phyloP scores from a whole-genome alignment of 352 stramenopile species.

The Chrysophaeum taylorii region DNA sequence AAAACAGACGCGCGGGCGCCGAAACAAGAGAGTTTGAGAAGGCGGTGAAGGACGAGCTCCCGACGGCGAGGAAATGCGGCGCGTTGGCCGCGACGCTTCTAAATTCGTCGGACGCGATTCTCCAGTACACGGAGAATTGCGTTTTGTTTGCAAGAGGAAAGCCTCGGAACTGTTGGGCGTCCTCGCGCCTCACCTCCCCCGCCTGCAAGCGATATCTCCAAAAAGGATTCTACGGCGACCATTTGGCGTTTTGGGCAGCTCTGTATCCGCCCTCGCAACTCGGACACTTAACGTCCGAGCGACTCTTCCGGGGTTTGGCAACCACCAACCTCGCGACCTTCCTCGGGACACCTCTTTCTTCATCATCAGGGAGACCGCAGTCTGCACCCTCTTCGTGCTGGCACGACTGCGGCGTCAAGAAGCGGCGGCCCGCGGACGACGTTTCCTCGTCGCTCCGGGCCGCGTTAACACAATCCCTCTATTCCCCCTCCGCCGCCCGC shows the following conservation, averaged over 20 bases:
- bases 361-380: not conserved
- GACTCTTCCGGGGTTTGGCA: not conserved
- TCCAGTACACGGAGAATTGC: not conserved
- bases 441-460: too few species aligned
- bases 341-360: not conserved
- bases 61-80: not conserved
- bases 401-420: not conserved
- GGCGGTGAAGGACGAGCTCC: not conserved
- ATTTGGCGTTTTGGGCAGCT: not conserved
- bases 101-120: not conserved
- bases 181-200: too few species aligned
- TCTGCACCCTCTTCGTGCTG: not conserved
- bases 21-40: not conserved
- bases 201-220: conserved; percentile 9
- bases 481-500: too few species aligned
- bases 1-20: not conserved
- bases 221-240: conserved; percentile 6
- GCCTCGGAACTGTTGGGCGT: conserved; percentile 5
- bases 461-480: too few species aligned
- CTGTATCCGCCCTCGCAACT: not conserved
- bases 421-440: too few species aligned
- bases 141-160: not conserved
- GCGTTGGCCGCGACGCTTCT: not conserved
- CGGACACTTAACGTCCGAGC: not conserved
- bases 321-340: not conserved